Evolutionary conservation across 78 protist species (phyloP), one percentile per base, ranked within the genome.

Genomic region (Isochrysis galbana): DNA sequence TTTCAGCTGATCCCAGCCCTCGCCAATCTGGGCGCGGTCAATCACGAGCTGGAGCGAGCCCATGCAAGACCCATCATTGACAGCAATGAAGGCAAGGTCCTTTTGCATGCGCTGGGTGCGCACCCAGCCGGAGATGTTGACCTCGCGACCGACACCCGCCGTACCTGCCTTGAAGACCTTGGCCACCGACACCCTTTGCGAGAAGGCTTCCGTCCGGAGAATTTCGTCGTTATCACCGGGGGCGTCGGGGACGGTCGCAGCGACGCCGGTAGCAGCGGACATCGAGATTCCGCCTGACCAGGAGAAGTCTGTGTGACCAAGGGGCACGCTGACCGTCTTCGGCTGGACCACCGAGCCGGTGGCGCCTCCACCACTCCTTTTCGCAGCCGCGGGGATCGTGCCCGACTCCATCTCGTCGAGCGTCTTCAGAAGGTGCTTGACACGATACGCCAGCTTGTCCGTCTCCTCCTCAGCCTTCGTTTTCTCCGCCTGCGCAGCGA

Each of bases 41-140:
- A 44, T 32, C 25, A 61, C 72, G n/a, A 89, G 77, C 93, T 93
- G 95, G 14, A 93, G 48, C 25, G 41, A 46, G 34, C 29, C 25
- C 39, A 55, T 44, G 44, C 34, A 21, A 39, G 92, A 84, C 51
- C 95, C 95, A 42, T 93, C 95, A 82, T 90, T 93, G 74, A 93
- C 29, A 34, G 55, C 54, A 34, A 93, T 34, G 51, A 93, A 93
- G 78, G 44, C 3, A 29, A 93, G 70, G 36, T 77, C 14, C 90
- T 93, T 89, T 41, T 82, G 90, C 32, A 0, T 0, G 0, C 92
- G 36, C 25, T 22, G 4, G 47, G 93, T 90, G 34, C 87, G 36
- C 23, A 48, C 88, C 95, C 95, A 93, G 25, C 95, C 95, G 42
- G 42, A 46, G 42, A 93, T 67, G 45, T 36, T 3, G 17, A 93